Evolutionary conservation across 371 early-diverging fungal genomes (phyloP).

Genomic region (Apophysomyces variabilis): DNA sequence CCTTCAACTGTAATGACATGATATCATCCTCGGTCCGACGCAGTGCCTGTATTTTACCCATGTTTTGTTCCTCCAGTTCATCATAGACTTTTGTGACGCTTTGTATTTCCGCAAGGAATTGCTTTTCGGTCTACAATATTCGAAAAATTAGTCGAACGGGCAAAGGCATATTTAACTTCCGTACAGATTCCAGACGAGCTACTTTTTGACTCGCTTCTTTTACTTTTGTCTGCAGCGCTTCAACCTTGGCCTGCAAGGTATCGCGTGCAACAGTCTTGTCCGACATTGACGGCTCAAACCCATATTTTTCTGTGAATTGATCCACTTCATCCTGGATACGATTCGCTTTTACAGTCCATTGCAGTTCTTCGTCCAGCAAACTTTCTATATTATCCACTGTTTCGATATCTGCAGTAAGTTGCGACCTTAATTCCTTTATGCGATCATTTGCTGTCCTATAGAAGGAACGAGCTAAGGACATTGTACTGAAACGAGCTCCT

Average conservation of each 20-base stretch:
- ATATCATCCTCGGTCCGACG: conserved; percentile 81
- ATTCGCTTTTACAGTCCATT: not conserved
- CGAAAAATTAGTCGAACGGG: not conserved
- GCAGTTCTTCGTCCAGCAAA: conserved; percentile 1
- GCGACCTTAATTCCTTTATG: not conserved
- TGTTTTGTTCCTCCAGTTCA: conserved; percentile 81
- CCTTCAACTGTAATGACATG: conserved; percentile 71
- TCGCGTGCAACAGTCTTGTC: conserved; percentile 14
- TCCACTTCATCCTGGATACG: not conserved
- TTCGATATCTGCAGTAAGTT: not conserved
- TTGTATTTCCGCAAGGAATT: conserved; percentile 78
- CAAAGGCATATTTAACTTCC: not conserved
- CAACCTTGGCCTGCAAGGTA: conserved; percentile 20
- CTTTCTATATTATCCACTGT: not conserved
- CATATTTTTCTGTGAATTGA: conserved; percentile 22
- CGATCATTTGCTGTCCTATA: not conserved
- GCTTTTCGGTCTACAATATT: conserved; percentile 49
- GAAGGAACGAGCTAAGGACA: not conserved
- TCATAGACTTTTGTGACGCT: conserved; percentile 75
- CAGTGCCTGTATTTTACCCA: conserved; percentile 74
- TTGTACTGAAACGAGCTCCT: not conserved
- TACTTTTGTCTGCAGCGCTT: conserved; percentile 5
- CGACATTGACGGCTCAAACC: conserved; percentile 17
- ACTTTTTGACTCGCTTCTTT: conserved; percentile 8
- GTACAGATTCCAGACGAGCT: conserved; percentile 20